Evolutionary conservation across 2,329 filamentous ascomycete species (phyloP).

Genomic region (Phialemonium atrogriseum): DNA sequence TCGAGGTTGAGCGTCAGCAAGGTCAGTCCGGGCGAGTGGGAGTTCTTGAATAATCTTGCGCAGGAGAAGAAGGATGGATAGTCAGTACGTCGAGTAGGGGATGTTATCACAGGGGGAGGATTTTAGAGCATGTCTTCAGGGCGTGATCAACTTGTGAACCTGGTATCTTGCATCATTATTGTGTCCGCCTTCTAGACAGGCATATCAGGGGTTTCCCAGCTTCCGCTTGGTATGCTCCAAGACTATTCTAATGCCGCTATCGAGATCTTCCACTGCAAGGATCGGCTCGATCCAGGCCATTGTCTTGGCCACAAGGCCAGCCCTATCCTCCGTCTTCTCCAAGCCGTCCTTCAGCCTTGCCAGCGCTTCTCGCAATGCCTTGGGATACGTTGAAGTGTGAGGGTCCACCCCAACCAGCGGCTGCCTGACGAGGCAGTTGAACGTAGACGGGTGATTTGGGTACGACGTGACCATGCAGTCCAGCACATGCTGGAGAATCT

Average conservation of each 20-base stretch:
- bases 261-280: constrained; percentile 39
- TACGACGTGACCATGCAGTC: constrained; percentile 51
- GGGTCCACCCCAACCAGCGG: constrained; percentile 59
- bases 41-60: constrained; percentile 48
- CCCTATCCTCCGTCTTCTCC: constrained; percentile 35
- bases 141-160: too few species aligned
- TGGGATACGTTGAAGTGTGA: constrained; percentile 62
- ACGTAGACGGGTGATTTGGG: constrained; percentile 53
- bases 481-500: constrained; percentile 67
- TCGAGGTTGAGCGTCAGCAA: constrained; percentile 73
- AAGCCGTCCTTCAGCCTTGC: constrained; percentile 47
- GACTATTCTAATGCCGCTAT: constrained; percentile 47
- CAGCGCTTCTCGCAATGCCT: constrained; percentile 58
- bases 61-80: constrained; percentile 34
- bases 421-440: constrained; percentile 63
- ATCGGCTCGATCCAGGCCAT: constrained; percentile 46
- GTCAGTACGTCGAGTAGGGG: constrained; percentile 14
- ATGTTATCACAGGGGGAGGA: background rate
- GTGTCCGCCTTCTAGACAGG: constrained; percentile 1
- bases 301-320: constrained; percentile 38
- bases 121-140: background rate
- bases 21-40: constrained; percentile 58
- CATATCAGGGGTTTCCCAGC: constrained; percentile 18
- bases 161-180: background rate
- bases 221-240: constrained; percentile 41